Evolutionary conservation across 139 green algal species (phyloP), one percentile per base, ranked within the genome.

Genomic region (Nannochloris sp.): DNA sequence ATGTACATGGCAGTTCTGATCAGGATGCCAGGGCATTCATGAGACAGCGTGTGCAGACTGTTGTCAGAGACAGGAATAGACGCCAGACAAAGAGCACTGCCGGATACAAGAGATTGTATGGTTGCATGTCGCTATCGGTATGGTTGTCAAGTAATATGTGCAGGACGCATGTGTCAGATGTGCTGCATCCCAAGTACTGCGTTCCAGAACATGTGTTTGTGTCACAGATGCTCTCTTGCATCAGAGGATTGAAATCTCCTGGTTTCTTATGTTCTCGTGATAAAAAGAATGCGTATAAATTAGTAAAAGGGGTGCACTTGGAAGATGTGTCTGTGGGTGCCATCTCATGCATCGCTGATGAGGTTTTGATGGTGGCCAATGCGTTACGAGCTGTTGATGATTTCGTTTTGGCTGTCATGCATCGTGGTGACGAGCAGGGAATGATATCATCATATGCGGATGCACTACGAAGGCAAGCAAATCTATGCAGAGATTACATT

Each of bases 101-200:
- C n/a, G 46, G 6, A 19, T 19, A 19, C n/a, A 21, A 21, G 16
- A 9, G 46, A 19, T 53, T 53, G 46, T 53, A 53, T 53, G 46
- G n/a, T 19, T 21, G 10, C 46, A 53, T 21, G 18, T 53, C 46
- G 15, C 15, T 53, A 19, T 53, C 46, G 0, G 46, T 53, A 6
- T 53, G 46, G 46, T 21, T 53, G 46, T 19, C 46, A 19, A 25
- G 18, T 53, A 53, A 53, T 9, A 25, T 9, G 18, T 53, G 46
- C n/a, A 53, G 11, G n/a, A 25, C 46, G n/a, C 46, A 53, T 53
- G 18, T 53, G n/a, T 53, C 46, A 53, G 46, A 53, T 53, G 46
- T 21, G 16, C 46, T 53, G 46, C 16, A 53, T 53, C 46, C 46
- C 16, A 53, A 21, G n/a, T 53, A 53, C 23, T 53, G 46, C 2